phyloP scores from a whole-genome alignment of 1,139 yeast genomes.

The Debaryomyces nepalensis region DNA sequence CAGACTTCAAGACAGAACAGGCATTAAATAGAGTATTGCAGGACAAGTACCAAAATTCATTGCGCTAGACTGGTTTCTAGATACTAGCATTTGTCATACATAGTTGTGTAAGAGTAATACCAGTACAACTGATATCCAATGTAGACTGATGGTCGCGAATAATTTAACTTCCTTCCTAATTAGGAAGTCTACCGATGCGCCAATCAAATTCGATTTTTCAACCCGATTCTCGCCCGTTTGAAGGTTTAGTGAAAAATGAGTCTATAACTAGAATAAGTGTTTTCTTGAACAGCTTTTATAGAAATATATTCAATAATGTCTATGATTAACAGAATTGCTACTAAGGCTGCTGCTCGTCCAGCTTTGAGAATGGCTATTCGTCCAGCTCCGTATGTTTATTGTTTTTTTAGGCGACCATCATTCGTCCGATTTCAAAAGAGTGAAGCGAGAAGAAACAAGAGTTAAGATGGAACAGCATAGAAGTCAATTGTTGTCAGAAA shows the following conservation, averaged over 20 bases:
- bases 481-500: neutral
- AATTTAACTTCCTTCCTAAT: constrained; percentile 27
- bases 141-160: too few relatives aligned
- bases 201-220: constrained; percentile 40
- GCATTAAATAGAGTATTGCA: constrained; percentile 34
- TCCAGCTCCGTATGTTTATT: constrained; percentile 49
- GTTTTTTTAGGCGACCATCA: neutral
- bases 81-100: neutral
- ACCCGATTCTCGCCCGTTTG: constrained; percentile 25
- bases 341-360: constrained; percentile 48
- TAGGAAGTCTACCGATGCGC: constrained; percentile 39
- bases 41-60: constrained; percentile 22
- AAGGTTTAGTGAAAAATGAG: constrained; percentile 11
- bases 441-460: neutral
- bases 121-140: too few relatives aligned
- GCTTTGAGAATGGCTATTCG: constrained; percentile 44
- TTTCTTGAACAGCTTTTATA: constrained; percentile 12
- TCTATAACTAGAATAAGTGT: constrained; percentile 2
- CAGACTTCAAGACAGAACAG: constrained; percentile 33
- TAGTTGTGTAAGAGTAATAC: too few relatives aligned
- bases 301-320: constrained; percentile 33
- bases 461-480: neutral
- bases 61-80: constrained; percentile 1
- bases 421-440: neutral
- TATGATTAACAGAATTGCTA: constrained; percentile 52